Percentiles rank a stretch among this genome's conserved stretches.
These are phyloP conservation scores for Fusarium pilosicola DNA, from an alignment of 2,329 filamentous ascomycete genomes.

Conservation along the genomic window DNA sequence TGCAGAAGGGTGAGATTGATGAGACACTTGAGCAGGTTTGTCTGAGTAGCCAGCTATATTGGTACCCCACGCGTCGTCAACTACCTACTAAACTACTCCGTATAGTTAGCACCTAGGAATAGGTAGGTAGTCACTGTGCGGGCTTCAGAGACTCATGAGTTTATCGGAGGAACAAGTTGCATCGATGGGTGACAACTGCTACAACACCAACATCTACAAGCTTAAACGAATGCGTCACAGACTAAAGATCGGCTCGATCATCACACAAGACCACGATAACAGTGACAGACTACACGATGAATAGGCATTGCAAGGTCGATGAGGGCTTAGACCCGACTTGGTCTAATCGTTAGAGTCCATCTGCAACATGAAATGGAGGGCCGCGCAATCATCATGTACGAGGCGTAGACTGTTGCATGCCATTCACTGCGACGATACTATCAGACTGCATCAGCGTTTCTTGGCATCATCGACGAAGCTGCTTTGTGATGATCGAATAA, in stretches of 20 bases:
- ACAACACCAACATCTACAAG: not conserved
- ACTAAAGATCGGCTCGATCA: not conserved
- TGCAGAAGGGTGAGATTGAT: not conserved
- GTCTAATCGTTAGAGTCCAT: not conserved
- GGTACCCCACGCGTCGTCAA: not conserved
- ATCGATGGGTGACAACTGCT: not conserved
- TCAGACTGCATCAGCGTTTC: not conserved
- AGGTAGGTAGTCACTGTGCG: not conserved
- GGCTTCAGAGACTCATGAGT: not conserved
- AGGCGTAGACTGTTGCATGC: constrained; percentile 27
- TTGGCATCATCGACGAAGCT: constrained; percentile 18
- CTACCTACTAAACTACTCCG: not conserved
- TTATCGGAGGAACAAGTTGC: not conserved
- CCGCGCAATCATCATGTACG: constrained; percentile 30
- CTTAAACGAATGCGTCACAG: not conserved
- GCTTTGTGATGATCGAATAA: constrained; percentile 32
- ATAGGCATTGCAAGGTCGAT: not conserved
- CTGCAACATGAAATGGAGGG: constrained; percentile 17
- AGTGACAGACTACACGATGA: not conserved
- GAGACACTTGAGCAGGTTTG: not conserved
- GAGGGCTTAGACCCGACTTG: not conserved
- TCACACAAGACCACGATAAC: not conserved
- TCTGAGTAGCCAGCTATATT: not conserved
- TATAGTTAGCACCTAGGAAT: not conserved
- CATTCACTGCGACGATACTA: not conserved